Evolutionary conservation across 495 filamentous ascomycete species (phyloP).

Genomic region (Achaetomiella virescens): DNA sequence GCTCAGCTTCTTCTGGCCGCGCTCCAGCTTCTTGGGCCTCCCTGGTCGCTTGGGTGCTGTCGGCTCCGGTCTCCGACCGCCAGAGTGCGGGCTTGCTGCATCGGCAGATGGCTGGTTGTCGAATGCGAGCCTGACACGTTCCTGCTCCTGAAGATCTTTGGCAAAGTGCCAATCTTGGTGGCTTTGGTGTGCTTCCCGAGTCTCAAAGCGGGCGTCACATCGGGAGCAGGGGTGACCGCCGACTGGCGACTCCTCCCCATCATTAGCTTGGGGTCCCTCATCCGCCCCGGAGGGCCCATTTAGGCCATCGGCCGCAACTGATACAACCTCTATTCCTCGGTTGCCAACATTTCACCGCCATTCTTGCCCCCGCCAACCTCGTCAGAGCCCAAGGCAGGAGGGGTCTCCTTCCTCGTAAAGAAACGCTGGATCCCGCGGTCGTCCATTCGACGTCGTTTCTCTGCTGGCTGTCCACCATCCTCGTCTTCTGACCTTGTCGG

Average conservation of each 20-base stretch:
- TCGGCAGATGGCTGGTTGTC: conserved; percentile 28
- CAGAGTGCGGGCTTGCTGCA: conserved; percentile 19
- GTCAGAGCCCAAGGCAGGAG: conserved; percentile 27
- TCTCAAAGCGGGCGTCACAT: conserved; percentile 55
- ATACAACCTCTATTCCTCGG: conserved; percentile 9
- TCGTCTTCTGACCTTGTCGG: conserved; percentile 8
- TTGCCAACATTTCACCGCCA: conserved; percentile 23
- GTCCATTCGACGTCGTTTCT: conserved; percentile 50
- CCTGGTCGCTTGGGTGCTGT: conserved; percentile 26
- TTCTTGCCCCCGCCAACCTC: conserved; percentile 18
- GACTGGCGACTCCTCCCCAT: conserved; percentile 35
- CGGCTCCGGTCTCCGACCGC: conserved; percentile 28
- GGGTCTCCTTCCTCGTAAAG: conserved; percentile 40
- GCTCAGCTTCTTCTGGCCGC: conserved; percentile 66
- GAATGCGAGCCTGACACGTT: conserved; percentile 42
- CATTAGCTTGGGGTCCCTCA: conserved; percentile 21
- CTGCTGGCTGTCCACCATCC: conserved; percentile 29
- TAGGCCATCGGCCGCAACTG: conserved; percentile 3
- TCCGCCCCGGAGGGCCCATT: conserved; percentile 3
- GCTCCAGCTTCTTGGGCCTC: conserved; percentile 54
- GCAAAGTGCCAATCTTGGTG: conserved; percentile 97
- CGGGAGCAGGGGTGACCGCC: conserved; percentile 55
- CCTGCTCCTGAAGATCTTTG: conserved; percentile 65
- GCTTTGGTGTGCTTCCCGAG: conserved; percentile 55
- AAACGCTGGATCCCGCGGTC: conserved; percentile 52